Evolutionary conservation across 2,329 filamentous ascomycete genomes (phyloP).

Genomic region (Plectosphaerella sp.): DNA sequence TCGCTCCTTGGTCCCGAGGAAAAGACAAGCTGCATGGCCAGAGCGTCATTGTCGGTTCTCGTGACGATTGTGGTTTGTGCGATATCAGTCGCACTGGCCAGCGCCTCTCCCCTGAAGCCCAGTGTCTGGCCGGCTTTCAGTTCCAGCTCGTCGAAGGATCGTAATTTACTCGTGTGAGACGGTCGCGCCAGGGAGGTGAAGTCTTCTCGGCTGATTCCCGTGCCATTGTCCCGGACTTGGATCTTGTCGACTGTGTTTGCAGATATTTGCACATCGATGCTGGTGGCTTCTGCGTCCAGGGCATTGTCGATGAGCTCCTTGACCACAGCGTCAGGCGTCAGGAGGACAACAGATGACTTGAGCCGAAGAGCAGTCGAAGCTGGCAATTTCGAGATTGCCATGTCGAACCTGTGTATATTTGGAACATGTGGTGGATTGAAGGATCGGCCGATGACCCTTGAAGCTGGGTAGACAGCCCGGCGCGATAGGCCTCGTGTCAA

Average conservation of each 20-base stretch:
- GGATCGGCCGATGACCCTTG: too few species aligned
- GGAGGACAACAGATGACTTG: constrained; percentile 47
- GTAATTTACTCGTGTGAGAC: constrained; percentile 73
- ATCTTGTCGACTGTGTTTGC: constrained; percentile 64
- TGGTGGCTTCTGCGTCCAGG: constrained; percentile 65
- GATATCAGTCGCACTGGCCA: constrained; percentile 61
- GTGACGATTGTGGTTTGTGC: constrained; percentile 60
- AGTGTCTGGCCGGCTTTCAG: constrained; percentile 53
- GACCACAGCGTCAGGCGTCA: constrained; percentile 56
- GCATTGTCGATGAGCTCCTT: constrained; percentile 79
- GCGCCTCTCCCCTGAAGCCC: constrained; percentile 73
- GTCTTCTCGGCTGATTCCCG: constrained; percentile 61
- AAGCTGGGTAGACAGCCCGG: too few species aligned
- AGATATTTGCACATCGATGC: constrained; percentile 60
- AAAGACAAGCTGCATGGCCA: constrained; percentile 48
- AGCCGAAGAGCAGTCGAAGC: constrained; percentile 50
- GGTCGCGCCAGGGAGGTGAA: constrained; percentile 56
- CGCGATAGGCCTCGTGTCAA: too few species aligned
- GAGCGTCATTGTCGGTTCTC: constrained; percentile 53
- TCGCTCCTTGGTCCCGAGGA: constrained; percentile 31
- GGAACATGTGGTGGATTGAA: too few species aligned
- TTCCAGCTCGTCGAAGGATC: constrained; percentile 56
- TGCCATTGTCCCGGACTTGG: constrained; percentile 70
- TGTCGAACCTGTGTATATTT: not conserved
- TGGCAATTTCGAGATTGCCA: not conserved